Evolutionary conservation across 768 basidiomycete species (phyloP).

Genomic region (Ephemerocybe angulata): DNA sequence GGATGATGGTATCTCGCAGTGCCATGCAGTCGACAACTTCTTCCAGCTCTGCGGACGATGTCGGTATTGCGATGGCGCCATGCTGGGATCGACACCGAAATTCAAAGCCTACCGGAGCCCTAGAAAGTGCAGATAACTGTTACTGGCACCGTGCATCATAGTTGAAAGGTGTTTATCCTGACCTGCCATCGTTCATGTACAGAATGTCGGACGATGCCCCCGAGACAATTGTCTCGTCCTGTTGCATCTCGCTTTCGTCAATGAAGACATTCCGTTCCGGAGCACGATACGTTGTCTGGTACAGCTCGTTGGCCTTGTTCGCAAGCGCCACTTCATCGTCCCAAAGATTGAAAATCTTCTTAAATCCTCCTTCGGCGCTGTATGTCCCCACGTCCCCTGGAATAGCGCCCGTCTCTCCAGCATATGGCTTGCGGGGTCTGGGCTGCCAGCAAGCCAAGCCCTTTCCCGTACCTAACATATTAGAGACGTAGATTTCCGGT

Average conservation of each 20-base stretch:
- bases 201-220: too few relatives aligned
- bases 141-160: too few relatives aligned
- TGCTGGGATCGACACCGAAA: too few relatives aligned
- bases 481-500: neutral
- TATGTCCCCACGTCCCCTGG: neutral
- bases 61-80: too few relatives aligned
- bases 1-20: neutral
- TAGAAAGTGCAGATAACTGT: too few relatives aligned
- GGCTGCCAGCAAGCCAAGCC: neutral
- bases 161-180: too few relatives aligned
- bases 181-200: too few relatives aligned
- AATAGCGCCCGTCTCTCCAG: neutral
- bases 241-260: neutral
- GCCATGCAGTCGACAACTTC: neutral
- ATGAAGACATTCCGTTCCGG: too few relatives aligned
- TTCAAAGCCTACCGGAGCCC: too few relatives aligned
- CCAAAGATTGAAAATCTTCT: neutral
- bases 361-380: neutral
- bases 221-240: too few relatives aligned
- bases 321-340: neutral
- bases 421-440: neutral
- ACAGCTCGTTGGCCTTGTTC: neutral
- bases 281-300: neutral
- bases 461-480: neutral
- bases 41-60: too few relatives aligned